Evolutionary conservation across 768 basidiomycete species (phyloP).

Genomic region (Boletus eberwhitei): DNA sequence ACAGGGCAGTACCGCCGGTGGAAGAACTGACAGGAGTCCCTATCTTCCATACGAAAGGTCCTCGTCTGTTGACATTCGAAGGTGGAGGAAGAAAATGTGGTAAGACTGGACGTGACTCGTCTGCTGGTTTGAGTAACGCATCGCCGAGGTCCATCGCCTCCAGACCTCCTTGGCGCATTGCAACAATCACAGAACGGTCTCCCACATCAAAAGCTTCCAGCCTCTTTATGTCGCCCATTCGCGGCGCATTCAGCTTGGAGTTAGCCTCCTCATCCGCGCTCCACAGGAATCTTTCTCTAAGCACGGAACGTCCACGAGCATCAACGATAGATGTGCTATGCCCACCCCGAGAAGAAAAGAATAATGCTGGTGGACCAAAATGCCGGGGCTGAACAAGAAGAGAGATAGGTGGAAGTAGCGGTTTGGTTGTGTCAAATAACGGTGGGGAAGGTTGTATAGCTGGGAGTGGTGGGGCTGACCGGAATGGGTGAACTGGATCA

Average conservation of each 20-base stretch:
- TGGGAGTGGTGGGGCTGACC: conserved; percentile 42
- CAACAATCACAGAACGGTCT: conserved; percentile 74
- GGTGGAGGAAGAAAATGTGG: conserved; percentile 66
- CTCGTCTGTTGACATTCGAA: conserved; percentile 63
- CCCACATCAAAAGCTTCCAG: conserved; percentile 79
- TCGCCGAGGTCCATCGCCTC: conserved; percentile 80
- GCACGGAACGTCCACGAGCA: conserved; percentile 77
- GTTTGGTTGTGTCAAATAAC: conserved; percentile 42
- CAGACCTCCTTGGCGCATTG: conserved; percentile 82
- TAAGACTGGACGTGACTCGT: conserved; percentile 69
- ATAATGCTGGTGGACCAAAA: conserved; percentile 83
- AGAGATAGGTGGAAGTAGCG: conserved; percentile 70
- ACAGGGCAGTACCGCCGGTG: conserved; percentile 37
- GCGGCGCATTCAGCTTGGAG: conserved; percentile 34
- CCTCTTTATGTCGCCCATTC: conserved; percentile 80
- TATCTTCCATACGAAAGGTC: conserved; percentile 80
- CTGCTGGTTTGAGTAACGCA: conserved; percentile 74
- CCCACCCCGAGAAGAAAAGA: conserved; percentile 86
- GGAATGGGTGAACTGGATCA: conserved; percentile 80
- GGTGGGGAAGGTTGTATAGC: conserved; percentile 25
- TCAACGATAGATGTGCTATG: conserved; percentile 88
- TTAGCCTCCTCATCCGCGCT: conserved; percentile 58
- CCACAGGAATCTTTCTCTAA: conserved; percentile 80
- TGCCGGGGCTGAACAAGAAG: conserved; percentile 74
- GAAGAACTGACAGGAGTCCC: conserved; percentile 61